phyloP scores from a whole-genome alignment of 2,329 filamentous ascomycete genomes.

The Fonsecaea erecta region DNA sequence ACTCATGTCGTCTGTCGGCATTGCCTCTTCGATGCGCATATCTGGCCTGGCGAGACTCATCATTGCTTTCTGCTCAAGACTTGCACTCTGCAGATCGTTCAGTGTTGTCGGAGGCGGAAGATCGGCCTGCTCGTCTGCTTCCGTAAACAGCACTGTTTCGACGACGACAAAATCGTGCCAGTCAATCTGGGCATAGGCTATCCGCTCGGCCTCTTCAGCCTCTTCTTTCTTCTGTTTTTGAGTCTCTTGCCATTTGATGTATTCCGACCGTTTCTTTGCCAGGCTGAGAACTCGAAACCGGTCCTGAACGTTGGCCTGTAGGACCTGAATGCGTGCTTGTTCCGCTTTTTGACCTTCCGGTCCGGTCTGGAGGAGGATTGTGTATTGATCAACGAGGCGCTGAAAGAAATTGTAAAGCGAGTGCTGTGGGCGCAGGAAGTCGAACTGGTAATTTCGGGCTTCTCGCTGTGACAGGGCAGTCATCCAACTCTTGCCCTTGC shows the following conservation, averaged over 20 bases:
- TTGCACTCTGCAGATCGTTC: constrained; percentile 90
- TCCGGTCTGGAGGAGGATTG: constrained; percentile 72
- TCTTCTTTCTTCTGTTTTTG: constrained; percentile 90
- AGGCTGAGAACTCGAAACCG: constrained; percentile 79
- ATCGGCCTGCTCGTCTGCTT: constrained; percentile 81
- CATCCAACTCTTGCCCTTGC: constrained; percentile 90
- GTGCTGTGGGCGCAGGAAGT: constrained; percentile 93
- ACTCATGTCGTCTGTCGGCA: constrained; percentile 74
- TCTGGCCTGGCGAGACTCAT: constrained; percentile 77
- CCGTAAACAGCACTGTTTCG: constrained; percentile 90
- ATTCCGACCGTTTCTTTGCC: constrained; percentile 85
- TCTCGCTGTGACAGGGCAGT: constrained; percentile 87
- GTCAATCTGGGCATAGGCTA: constrained; percentile 83
- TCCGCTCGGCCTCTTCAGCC: constrained; percentile 78
- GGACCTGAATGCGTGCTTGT: constrained; percentile 71
- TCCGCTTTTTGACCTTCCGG: constrained; percentile 73
- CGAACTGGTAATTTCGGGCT: constrained; percentile 89
- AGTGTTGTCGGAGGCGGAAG: constrained; percentile 88
- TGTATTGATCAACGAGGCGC: constrained; percentile 90
- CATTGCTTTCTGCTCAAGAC: constrained; percentile 90
- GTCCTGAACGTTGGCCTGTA: constrained; percentile 76
- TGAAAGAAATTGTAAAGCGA: constrained; percentile 96
- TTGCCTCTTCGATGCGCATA: constrained; percentile 89
- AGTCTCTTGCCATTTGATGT: constrained; percentile 78
- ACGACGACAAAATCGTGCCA: constrained; percentile 98